Evolutionary conservation across 805 yeast species (phyloP), one percentile per base, ranked within the genome.

Genomic region (Myxozyma mucilagina): DNA sequence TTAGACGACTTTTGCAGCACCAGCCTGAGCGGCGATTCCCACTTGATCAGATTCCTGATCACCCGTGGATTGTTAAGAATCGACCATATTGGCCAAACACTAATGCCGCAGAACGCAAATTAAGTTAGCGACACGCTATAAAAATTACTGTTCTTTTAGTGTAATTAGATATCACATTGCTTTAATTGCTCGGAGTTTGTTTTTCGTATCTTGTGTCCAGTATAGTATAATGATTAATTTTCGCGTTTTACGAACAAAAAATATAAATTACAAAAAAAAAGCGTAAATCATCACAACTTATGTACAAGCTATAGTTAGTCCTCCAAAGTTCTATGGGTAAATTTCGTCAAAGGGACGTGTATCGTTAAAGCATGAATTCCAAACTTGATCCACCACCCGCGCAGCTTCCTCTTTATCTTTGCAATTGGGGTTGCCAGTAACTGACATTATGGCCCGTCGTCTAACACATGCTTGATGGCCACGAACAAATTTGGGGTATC

Each of bases 291-390:
- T 24, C 29, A 24, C 29, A 24, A 24, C 29, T 24, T 24, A 24
- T 24, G 29, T 24, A 24, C 29, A 24, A 24, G 4, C 29, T 24
- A 4, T 24, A 24, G 29, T 24, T 24, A 24, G 29, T 24, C 29
- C 29, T 3, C 29, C 29, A 24, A 24, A 24, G 29, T 24, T 24
- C 45, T 42, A 63, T 63, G 90, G 80, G 72, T 90, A 94, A 39
- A 94, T 92, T 70, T 89, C 86, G 69, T 94, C 98, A 74, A 90
- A 94, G 0, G 99, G 99, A 70, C 99, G 79, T 1, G 98, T 93
- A 71, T 94, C 99, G 69, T 86, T 87, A 72, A 91, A 94, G 73
- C 99, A 94, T 50, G 93, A 86, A 64, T 86, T 87, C 87, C 96
- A 94, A 5, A 94, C 98, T 67, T 88, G 87, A 64, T 88, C 84